Conservation (phyloP, 1,284 basidiomycete genomes). For the Sporisorium iseilematis-ciliati region DNA sequence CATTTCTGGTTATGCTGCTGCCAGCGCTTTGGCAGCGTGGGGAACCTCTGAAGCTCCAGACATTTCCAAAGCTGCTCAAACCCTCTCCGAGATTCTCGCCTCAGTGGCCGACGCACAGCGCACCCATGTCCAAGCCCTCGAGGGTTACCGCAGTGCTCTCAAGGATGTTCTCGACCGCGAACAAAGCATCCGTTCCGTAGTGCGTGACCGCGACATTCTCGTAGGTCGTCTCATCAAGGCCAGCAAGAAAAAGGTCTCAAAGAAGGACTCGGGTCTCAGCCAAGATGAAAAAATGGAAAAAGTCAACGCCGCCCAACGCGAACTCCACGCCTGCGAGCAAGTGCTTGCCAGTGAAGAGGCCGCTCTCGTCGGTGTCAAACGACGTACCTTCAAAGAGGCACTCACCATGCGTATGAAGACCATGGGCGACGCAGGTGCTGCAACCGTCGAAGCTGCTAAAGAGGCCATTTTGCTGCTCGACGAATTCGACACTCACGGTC, state of each 20-base stretch:
- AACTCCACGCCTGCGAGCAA: constrained; percentile 71
- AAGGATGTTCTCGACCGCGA: constrained; percentile 71
- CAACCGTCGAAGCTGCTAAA: constrained; percentile 70
- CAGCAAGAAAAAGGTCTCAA: constrained; percentile 65
- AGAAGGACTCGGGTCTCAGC: constrained; percentile 55
- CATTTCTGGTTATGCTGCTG: constrained; percentile 58
- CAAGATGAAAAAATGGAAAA: constrained; percentile 67
- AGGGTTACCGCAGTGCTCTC: constrained; percentile 70
- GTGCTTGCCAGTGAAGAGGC: constrained; percentile 69
- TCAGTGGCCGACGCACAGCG: constrained; percentile 69
- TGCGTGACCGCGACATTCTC: constrained; percentile 71
- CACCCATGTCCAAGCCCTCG: constrained; percentile 69
- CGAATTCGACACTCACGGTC: constrained; percentile 66
- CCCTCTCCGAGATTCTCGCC: constrained; percentile 67
- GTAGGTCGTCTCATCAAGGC: constrained; percentile 71
- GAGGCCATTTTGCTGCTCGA: constrained; percentile 69
- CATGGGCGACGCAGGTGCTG: constrained; percentile 70
- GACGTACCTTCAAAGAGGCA: constrained; percentile 71
- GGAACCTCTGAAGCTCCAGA: constrained; percentile 70
- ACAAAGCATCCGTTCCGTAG: constrained; percentile 69
- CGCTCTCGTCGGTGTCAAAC: constrained; percentile 70
- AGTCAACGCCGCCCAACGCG: constrained; percentile 69
- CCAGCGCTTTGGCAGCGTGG: constrained; percentile 70
- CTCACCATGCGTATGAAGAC: constrained; percentile 70
- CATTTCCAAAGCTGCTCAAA: constrained; percentile 67